Evolutionary conservation across 768 basidiomycete species (phyloP).

Genomic region (Daedaleopsis sinensis): DNA sequence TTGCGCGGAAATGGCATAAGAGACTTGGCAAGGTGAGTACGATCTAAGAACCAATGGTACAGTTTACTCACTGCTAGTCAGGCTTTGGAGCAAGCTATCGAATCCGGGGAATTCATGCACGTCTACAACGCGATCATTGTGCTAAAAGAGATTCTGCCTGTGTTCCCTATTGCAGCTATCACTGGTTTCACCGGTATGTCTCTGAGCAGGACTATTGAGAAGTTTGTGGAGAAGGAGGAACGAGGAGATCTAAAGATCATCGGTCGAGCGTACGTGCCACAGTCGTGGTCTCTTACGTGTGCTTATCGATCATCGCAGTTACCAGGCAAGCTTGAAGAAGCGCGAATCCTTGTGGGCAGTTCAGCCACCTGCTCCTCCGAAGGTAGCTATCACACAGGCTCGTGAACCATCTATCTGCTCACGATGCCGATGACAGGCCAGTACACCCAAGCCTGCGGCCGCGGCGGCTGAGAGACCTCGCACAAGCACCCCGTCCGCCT

Average conservation of each 20-base stretch:
- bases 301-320: conserved; percentile 42
- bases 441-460: neutral
- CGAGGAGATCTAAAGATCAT: conserved; percentile 85
- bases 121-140: conserved; percentile 97
- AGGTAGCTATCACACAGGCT: conserved; percentile 29
- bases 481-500: conserved; percentile 10
- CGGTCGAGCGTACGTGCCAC: conserved; percentile 63
- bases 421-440: neutral
- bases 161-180: conserved; percentile 78
- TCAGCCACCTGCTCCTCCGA: conserved; percentile 29
- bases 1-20: conserved; percentile 84
- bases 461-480: conserved; percentile 13
- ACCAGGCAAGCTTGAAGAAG: conserved; percentile 75
- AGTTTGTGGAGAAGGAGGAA: conserved; percentile 73
- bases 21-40: conserved; percentile 66
- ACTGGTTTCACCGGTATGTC: conserved; percentile 51
- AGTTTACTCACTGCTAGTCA: conserved; percentile 33
- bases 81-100: conserved; percentile 81
- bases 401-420: too few relatives aligned
- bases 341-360: conserved; percentile 61
- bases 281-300: neutral
- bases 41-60: neutral
- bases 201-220: conserved; percentile 64
- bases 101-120: conserved; percentile 93
- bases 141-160: conserved; percentile 86